Percentiles rank a stretch among this genome's conserved stretches.
These are phyloP conservation scores for Penicillium hordei DNA, from an alignment of 2,329 filamentous ascomycete species.

Conservation along the genomic window DNA sequence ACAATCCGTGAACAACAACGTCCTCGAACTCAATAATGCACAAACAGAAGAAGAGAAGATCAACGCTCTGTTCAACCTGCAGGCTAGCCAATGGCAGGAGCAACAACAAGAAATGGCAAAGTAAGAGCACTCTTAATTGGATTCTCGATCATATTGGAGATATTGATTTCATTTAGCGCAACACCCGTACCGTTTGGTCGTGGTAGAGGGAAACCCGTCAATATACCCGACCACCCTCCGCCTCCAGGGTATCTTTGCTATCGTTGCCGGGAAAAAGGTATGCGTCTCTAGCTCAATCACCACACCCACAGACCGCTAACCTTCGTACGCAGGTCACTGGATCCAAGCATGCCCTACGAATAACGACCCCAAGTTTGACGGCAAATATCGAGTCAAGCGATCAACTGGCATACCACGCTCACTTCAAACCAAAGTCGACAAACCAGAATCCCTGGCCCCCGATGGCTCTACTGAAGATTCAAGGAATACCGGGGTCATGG, in stretches of 20 bases:
- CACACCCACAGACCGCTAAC: slow-evolving; percentile 25
- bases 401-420: slow-evolving; percentile 96
- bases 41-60: slow-evolving; percentile 94
- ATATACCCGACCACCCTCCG: slow-evolving; percentile 89
- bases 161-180: slow-evolving; percentile 44
- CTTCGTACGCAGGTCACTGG: slow-evolving; percentile 70
- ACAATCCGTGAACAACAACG: slow-evolving; percentile 52
- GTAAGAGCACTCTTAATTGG: slow-evolving; percentile 45
- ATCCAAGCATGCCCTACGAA: slow-evolving; percentile 99
- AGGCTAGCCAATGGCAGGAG: slow-evolving; percentile 87
- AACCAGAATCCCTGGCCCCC: slow-evolving; percentile 72
- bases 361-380: slow-evolving; percentile 93
- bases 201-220: slow-evolving; percentile 46
- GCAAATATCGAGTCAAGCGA: slow-evolving; percentile 86
- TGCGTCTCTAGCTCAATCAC: slow-evolving; percentile 4
- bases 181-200: slow-evolving; percentile 46
- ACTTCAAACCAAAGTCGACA: slow-evolving; percentile 93
- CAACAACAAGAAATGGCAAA: slow-evolving; percentile 92
- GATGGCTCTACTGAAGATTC: slow-evolving; percentile 75
- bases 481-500: slow-evolving; percentile 89
- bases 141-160: slow-evolving; percentile 3
- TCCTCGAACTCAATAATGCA: slow-evolving; percentile 69
- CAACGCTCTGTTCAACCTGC: slow-evolving; percentile 85
- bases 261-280: slow-evolving; percentile 86
- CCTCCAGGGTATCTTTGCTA: slow-evolving; percentile 95